These are phyloP conservation scores for Loxodes magnus DNA, from an alignment of 73 alveolate species.

Conservation along the genomic window DNA sequence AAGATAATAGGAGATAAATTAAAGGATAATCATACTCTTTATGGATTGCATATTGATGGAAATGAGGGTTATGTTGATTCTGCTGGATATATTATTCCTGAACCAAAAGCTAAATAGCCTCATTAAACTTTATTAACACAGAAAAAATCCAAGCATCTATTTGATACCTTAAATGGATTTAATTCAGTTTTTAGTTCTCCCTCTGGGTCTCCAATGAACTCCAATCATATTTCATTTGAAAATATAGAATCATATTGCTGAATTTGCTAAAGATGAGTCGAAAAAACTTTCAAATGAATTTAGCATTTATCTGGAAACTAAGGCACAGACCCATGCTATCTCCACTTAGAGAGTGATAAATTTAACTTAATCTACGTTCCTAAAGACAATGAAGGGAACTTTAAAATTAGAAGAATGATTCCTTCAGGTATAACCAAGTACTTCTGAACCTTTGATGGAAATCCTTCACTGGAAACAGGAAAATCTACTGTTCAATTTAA, in stretches of 20 bases:
- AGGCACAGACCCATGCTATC: constrained; percentile 31
- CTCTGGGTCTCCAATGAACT: too few species aligned
- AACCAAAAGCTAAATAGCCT: not conserved
- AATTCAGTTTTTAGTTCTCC: too few species aligned
- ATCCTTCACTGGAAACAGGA: not conserved
- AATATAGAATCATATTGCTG: constrained; percentile 4
- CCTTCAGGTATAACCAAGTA: constrained; percentile 68
- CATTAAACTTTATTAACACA: too few species aligned
- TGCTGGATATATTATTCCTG: constrained; percentile 52
- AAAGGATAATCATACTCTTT: constrained; percentile 52
- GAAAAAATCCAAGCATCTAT: too few species aligned
- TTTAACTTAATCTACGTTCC: constrained; percentile 51
- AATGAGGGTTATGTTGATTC: constrained; percentile 67
- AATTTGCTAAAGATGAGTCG: constrained; percentile 4
- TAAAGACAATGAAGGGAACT: constrained; percentile 10
- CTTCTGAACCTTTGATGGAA: constrained; percentile 17
- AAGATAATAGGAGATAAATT: constrained; percentile 44
- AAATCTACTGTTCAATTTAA: not conserved
- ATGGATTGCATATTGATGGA: constrained; percentile 83
- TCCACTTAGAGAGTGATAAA: constrained; percentile 73
- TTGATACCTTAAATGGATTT: too few species aligned
- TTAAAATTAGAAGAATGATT: constrained; percentile 49
- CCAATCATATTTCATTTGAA: too few species aligned
- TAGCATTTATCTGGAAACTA: not conserved
- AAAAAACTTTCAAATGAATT: not conserved